phyloP scores from a whole-genome alignment of 148 eudicot genomes.

The Vaccinium corymbosum region DNA sequence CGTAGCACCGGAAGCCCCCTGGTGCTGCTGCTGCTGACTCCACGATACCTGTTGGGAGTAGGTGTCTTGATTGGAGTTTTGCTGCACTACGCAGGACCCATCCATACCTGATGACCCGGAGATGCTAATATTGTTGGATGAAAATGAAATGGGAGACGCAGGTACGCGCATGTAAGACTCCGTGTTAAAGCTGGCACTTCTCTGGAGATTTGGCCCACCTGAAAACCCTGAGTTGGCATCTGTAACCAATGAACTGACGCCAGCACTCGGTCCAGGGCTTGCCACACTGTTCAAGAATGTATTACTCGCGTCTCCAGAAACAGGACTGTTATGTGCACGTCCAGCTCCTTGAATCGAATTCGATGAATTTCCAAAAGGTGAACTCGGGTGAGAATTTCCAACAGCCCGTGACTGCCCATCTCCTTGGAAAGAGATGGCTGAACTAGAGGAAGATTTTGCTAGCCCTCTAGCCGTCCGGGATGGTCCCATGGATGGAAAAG shows the following conservation, averaged over 20 bases:
- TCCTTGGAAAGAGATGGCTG: slow-evolving; percentile 84
- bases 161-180: slow-evolving; percentile 83
- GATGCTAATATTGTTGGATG: slow-evolving; percentile 78
- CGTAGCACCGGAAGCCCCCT: slow-evolving; percentile 59
- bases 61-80: slow-evolving; percentile 57
- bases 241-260: slow-evolving; percentile 83
- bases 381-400: slow-evolving; percentile 63
- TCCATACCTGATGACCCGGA: slow-evolving; percentile 82
- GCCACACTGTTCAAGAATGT: slow-evolving; percentile 56
- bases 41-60: slow-evolving; percentile 47
- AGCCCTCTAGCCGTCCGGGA: slow-evolving; percentile 68
- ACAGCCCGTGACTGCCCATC: slow-evolving; percentile 63
- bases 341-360: slow-evolving; percentile 54
- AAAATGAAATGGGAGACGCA: slow-evolving; percentile 92
- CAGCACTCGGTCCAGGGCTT: slow-evolving; percentile 75
- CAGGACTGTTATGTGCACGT: slow-evolving; percentile 49
- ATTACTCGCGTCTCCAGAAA: slow-evolving; percentile 62
- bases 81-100: slow-evolving; percentile 56
- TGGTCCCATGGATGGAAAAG: slow-evolving; percentile 63
- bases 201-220: slow-evolving; percentile 72
- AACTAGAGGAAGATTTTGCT: slow-evolving; percentile 73
- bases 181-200: slow-evolving; percentile 79
- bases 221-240: slow-evolving; percentile 88
- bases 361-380: slow-evolving; percentile 70
- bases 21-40: slow-evolving; percentile 39